Percentiles rank a stretch among this genome's conserved stretches.
Evolutionary conservation across 2,329 filamentous ascomycete genomes (phyloP).

Genomic region (Mollisiaceae sp.): DNA sequence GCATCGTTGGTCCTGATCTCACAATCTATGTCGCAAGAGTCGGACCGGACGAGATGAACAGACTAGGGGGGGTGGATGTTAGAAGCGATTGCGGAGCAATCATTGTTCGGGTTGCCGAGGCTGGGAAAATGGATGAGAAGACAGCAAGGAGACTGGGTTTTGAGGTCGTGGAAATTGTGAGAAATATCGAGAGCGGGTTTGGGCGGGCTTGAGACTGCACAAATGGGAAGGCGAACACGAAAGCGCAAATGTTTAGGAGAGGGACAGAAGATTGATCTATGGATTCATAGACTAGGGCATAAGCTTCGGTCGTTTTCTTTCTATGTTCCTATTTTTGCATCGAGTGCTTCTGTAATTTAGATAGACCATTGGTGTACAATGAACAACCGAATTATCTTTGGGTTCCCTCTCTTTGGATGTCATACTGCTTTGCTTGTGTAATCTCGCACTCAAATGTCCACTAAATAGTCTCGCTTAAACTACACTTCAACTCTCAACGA

Average conservation of each 20-base stretch:
- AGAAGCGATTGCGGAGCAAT: slow-evolving; percentile 57
- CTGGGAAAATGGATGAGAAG: slow-evolving; percentile 65
- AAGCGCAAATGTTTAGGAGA: background rate
- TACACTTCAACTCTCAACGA: background rate
- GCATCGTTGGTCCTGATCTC: slow-evolving; percentile 80
- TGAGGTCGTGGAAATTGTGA: slow-evolving; percentile 84
- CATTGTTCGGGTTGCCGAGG: slow-evolving; percentile 53
- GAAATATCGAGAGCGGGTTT: slow-evolving; percentile 34
- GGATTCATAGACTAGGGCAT: background rate
- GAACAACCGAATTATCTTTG: background rate
- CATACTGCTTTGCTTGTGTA: background rate
- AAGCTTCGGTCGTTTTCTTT: background rate
- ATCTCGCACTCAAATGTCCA: background rate
- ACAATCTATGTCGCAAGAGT: slow-evolving; percentile 67
- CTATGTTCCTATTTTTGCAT: slow-evolving; percentile 9
- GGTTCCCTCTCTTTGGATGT: background rate
- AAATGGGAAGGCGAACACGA: background rate
- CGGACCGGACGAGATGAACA: slow-evolving; percentile 44
- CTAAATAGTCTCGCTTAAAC: background rate
- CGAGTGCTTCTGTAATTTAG: slow-evolving; percentile 9
- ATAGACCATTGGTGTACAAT: background rate
- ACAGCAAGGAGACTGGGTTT: slow-evolving; percentile 79
- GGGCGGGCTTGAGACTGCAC: slow-evolving; percentile 6
- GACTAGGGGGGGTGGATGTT: slow-evolving; percentile 60
- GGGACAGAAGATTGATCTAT: background rate